These are phyloP conservation scores for Blepharisma japonicum DNA, from an alignment of 73 alveolate species.

Conservation along the genomic window DNA sequence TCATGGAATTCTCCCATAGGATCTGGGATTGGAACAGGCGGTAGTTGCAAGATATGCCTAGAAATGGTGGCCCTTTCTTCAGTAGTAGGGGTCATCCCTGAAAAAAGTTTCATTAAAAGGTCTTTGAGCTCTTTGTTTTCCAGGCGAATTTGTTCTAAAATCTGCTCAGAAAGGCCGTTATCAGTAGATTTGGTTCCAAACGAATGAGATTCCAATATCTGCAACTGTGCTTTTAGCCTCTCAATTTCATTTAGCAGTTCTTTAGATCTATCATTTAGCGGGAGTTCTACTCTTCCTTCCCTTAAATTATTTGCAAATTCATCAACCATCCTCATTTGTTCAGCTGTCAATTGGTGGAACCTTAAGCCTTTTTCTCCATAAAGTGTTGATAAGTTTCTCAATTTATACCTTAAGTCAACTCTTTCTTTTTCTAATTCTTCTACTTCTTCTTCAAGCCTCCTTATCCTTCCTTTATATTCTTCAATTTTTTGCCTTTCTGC, in stretches of 20 bases:
- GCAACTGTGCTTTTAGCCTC: slow-evolving; percentile 51
- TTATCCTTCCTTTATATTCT: slow-evolving; percentile 89
- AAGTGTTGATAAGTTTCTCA: slow-evolving; percentile 38
- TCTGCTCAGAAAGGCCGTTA: slow-evolving; percentile 12
- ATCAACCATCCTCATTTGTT: slow-evolving; percentile 40
- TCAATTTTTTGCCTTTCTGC: slow-evolving; percentile 90
- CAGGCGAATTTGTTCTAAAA: slow-evolving; percentile 24
- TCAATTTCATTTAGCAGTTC: slow-evolving; percentile 50
- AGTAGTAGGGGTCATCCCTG: slow-evolving; percentile 19
- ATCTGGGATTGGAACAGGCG: slow-evolving; percentile 33
- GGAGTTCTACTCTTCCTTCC: slow-evolving; percentile 47
- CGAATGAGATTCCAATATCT: slow-evolving; percentile 46
- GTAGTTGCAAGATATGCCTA: not conserved
- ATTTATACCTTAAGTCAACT: slow-evolving; percentile 72
- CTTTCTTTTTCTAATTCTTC: slow-evolving; percentile 95
- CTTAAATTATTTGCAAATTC: slow-evolving; percentile 44
- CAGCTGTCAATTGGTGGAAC: slow-evolving; percentile 48
- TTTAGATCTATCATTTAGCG: slow-evolving; percentile 23
- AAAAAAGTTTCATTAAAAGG: slow-evolving; percentile 1
- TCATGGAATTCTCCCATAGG: slow-evolving; percentile 41
- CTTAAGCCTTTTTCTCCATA: slow-evolving; percentile 31
- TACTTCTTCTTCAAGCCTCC: slow-evolving; percentile 86
- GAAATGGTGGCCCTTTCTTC: not conserved
- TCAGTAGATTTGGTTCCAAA: slow-evolving; percentile 24
- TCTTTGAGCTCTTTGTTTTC: slow-evolving; percentile 28